phyloP scores from a whole-genome alignment of 805 yeast genomes.

The Starmerella bacillaris region DNA sequence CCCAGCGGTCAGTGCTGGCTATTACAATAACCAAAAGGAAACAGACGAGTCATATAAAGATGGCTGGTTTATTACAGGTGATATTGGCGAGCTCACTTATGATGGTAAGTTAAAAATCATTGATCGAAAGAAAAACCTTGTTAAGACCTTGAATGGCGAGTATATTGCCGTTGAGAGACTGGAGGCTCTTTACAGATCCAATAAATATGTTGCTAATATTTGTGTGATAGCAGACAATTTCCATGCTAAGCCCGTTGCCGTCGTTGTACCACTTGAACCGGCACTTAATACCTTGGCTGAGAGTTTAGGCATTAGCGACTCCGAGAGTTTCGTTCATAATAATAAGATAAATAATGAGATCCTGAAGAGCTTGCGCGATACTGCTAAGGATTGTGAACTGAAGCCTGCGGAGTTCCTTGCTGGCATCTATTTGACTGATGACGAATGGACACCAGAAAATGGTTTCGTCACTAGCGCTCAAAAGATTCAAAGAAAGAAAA shows the following conservation, averaged over 20 bases:
- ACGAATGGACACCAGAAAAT: constrained; percentile 95
- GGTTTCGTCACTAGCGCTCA: constrained; percentile 92
- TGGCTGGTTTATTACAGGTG: constrained; percentile 95
- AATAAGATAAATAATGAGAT: constrained; percentile 38
- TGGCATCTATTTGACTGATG: constrained; percentile 62
- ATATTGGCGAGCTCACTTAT: constrained; percentile 81
- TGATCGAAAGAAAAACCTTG: constrained; percentile 90
- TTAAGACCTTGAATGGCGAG: constrained; percentile 92
- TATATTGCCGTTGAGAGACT: constrained; percentile 91
- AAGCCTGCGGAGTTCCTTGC: constrained; percentile 68
- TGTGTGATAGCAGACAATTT: constrained; percentile 84
- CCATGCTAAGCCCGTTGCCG: constrained; percentile 83
- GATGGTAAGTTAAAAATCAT: constrained; percentile 66
- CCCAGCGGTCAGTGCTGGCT: constrained; percentile 50
- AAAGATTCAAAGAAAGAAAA: constrained; percentile 85
- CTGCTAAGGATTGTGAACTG: constrained; percentile 69
- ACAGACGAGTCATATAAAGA: constrained; percentile 62
- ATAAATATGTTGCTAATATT: constrained; percentile 53
- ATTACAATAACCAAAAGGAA: constrained; percentile 69
- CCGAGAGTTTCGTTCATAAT: constrained; percentile 36
- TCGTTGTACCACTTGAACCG: constrained; percentile 62
- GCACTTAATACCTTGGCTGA: constrained; percentile 44
- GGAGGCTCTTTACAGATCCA: constrained; percentile 79
- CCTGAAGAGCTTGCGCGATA: constrained; percentile 40
- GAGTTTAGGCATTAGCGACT: constrained; percentile 36